phyloP scores from a whole-genome alignment of 2,329 filamentous ascomycete species.

The Aspergillus sp. region DNA sequence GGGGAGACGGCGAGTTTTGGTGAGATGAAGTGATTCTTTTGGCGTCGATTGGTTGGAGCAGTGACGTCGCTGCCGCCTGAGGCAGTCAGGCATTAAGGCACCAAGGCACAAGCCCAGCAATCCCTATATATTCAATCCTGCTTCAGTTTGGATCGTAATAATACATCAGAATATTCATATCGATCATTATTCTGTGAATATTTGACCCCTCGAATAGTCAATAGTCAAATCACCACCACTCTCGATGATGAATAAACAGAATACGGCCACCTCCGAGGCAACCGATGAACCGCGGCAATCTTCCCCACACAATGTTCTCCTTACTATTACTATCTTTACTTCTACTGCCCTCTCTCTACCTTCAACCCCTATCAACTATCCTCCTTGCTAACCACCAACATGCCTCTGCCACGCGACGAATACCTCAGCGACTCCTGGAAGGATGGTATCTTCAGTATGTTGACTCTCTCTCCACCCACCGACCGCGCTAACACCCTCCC shows the following conservation, averaged over 20 bases:
- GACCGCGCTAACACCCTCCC: constrained; percentile 10
- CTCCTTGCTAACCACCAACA: not conserved
- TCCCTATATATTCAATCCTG: not conserved
- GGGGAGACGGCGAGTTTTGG: too few relatives aligned
- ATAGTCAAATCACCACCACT: too few relatives aligned
- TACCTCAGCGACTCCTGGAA: constrained; percentile 83
- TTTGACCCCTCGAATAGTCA: too few relatives aligned
- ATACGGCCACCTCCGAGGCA: not conserved
- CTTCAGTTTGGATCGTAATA: not conserved
- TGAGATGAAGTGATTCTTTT: not conserved
- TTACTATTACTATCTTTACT: not conserved
- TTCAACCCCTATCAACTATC: not conserved
- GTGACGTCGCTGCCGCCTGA: not conserved
- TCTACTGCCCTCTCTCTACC: not conserved
- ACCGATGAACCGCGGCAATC: not conserved
- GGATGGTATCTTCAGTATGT: constrained; percentile 79
- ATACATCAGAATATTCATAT: not conserved
- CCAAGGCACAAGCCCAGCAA: not conserved
- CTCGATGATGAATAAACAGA: not conserved
- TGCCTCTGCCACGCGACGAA: not conserved
- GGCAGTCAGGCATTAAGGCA: not conserved
- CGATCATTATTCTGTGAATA: not conserved
- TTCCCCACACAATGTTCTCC: not conserved
- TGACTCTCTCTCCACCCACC: not conserved
- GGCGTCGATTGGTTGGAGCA: not conserved